Percentiles rank a stretch among this genome's conserved stretches.
These are phyloP conservation scores for Thelonectria olida DNA, from an alignment of 2,329 filamentous ascomycete species.

Conservation along the genomic window DNA sequence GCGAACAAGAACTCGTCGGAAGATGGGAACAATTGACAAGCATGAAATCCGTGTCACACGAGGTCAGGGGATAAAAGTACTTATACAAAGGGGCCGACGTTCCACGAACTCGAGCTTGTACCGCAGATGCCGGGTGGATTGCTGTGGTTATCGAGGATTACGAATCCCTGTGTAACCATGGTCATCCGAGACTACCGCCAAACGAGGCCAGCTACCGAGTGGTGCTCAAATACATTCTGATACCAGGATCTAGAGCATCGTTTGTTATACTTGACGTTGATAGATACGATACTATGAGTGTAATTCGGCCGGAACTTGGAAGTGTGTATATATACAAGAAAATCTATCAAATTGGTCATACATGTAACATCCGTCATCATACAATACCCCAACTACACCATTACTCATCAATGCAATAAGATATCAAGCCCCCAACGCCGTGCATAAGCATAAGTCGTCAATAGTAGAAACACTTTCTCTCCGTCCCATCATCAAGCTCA, in stretches of 20 bases:
- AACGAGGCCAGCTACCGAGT: not conserved
- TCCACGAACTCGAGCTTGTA: not conserved
- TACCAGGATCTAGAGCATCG: too few species aligned
- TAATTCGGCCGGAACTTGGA: too few species aligned
- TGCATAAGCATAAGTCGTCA: too few species aligned
- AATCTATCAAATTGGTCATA: conserved; percentile 1
- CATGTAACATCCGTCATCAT: too few species aligned
- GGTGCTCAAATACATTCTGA: too few species aligned
- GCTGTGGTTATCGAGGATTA: not conserved
- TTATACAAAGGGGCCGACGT: not conserved
- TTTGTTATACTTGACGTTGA: too few species aligned
- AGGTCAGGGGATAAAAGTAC: too few species aligned
- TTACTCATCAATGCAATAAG: not conserved
- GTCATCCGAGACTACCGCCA: not conserved
- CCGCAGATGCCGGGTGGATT: not conserved
- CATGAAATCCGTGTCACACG: too few species aligned
- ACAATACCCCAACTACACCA: not conserved
- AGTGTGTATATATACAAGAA: not conserved
- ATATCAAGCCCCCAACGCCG: not conserved
- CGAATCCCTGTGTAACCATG: not conserved
- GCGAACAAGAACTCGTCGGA: too few species aligned
- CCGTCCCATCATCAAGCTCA: not conserved
- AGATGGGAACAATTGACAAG: too few species aligned
- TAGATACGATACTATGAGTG: too few species aligned
- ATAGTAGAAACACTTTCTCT: not conserved